Conservation (phyloP, 2,329 filamentous ascomycete species). For the Colletotrichum somersetense region DNA sequence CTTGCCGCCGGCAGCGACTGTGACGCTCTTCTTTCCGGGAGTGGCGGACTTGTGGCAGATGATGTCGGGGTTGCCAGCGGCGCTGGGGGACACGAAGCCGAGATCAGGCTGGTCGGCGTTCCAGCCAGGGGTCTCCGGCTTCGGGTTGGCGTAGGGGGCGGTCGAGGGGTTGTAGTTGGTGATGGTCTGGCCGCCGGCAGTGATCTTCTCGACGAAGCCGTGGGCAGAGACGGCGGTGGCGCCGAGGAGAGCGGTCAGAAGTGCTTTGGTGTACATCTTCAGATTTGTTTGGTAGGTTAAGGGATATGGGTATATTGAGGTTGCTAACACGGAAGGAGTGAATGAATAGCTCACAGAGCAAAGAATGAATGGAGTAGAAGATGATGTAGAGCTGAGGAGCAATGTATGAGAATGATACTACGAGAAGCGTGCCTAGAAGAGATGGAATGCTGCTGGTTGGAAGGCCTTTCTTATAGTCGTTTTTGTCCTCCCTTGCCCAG, state of each 20-base stretch:
- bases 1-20: conserved; percentile 69
- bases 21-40: conserved; percentile 54
- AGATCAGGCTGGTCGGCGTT: conserved; percentile 50
- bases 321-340: conserved; percentile 20
- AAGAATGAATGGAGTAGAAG: conserved; percentile 32
- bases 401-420: conserved; percentile 37
- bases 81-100: conserved; percentile 60
- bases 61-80: conserved; percentile 56
- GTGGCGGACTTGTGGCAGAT: conserved; percentile 61
- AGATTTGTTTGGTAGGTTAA: not conserved
- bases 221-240: conserved; percentile 48
- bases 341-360: conserved; percentile 40
- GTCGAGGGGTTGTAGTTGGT: conserved; percentile 46
- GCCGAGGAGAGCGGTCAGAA: conserved; percentile 43
- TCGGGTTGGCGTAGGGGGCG: conserved; percentile 43
- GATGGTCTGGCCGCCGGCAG: conserved; percentile 50
- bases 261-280: conserved; percentile 41
- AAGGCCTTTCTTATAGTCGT: conserved; percentile 33
- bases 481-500: conserved; percentile 2
- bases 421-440: conserved; percentile 15
- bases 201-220: conserved; percentile 49
- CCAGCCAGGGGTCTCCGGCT: conserved; percentile 48
- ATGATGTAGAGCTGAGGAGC: conserved; percentile 27
- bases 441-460: not conserved
- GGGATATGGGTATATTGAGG: not conserved